Percentiles rank a stretch among this genome's conserved stretches.
Conservation (phyloP, 495 filamentous ascomycete species). For the Tuber aestivum region DNA sequence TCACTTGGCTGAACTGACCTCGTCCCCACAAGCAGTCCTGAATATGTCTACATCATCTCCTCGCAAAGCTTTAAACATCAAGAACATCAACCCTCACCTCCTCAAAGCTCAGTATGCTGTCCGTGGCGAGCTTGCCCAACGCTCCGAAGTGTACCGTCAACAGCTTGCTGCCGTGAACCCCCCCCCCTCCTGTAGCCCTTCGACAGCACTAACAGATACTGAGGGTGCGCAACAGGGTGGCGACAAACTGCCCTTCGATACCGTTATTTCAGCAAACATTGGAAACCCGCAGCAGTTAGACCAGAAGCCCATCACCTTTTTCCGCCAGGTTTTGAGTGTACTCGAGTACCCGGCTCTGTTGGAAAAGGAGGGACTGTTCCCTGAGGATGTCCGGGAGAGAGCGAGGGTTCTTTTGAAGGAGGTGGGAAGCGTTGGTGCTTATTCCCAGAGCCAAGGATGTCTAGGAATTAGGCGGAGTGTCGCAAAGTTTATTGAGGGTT, state of each 20-base stretch:
- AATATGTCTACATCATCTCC: slow-evolving; percentile 53
- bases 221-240: slow-evolving; percentile 33
- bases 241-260: slow-evolving; percentile 69
- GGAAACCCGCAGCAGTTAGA: slow-evolving; percentile 98
- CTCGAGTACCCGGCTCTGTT: slow-evolving; percentile 83
- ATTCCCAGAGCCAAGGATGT: slow-evolving; percentile 87
- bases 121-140: slow-evolving; percentile 85
- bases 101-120: slow-evolving; percentile 88
- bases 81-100: slow-evolving; percentile 89
- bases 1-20: neutral
- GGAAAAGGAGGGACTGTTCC: slow-evolving; percentile 54
- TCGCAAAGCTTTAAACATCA: slow-evolving; percentile 61
- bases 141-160: slow-evolving; percentile 80
- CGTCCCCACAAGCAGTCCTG: neutral
- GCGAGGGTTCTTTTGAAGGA: slow-evolving; percentile 71
- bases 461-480: slow-evolving; percentile 79
- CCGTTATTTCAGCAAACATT: slow-evolving; percentile 94
- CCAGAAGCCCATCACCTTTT: slow-evolving; percentile 98
- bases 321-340: slow-evolving; percentile 92
- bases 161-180: slow-evolving; percentile 47
- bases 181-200: slow-evolving; percentile 43
- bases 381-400: slow-evolving; percentile 74
- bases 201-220: slow-evolving; percentile 16
- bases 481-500: slow-evolving; percentile 83
- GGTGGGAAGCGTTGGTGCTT: slow-evolving; percentile 88